Evolutionary conservation across 1,284 basidiomycete genomes (phyloP).

Genomic region (Apiotrichum mycotoxinovorans): DNA sequence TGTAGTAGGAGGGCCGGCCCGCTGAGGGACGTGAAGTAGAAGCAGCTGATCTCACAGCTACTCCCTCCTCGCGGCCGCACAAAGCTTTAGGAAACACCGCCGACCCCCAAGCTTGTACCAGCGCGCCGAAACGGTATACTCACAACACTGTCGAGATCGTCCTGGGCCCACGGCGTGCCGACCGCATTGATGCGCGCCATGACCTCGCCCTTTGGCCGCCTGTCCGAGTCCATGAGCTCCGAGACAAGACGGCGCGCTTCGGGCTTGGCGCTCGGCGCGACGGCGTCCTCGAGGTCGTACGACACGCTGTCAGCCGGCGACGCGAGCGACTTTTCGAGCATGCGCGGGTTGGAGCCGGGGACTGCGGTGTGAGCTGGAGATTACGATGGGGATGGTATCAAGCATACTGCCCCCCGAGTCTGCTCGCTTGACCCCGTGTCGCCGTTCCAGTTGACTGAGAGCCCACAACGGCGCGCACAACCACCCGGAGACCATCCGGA

Average conservation of each 20-base stretch:
- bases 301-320: conserved; percentile 67
- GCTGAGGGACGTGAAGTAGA: no score
- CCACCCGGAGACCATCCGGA: no score
- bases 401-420: no score
- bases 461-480: no score
- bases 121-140: no score
- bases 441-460: no score
- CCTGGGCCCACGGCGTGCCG: conserved; percentile 65
- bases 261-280: conserved; percentile 65
- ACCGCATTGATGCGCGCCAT: conserved; percentile 74
- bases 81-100: no score
- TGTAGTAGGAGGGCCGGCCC: no score
- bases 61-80: not conserved
- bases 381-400: no score
- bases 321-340: conserved; percentile 71
- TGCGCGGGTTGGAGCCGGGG: conserved; percentile 69
- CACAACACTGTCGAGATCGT: conserved; percentile 68
- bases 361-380: conserved; percentile 53
- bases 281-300: conserved; percentile 83
- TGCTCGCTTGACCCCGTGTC: no score
- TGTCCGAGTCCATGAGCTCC: conserved; percentile 56
- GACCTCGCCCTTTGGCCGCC: conserved; percentile 53
- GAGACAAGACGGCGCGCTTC: conserved; percentile 60
- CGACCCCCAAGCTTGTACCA: no score
- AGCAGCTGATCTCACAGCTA: no score